phyloP scores from a whole-genome alignment of 345 rosid genomes.

The Ricinus communis region DNA sequence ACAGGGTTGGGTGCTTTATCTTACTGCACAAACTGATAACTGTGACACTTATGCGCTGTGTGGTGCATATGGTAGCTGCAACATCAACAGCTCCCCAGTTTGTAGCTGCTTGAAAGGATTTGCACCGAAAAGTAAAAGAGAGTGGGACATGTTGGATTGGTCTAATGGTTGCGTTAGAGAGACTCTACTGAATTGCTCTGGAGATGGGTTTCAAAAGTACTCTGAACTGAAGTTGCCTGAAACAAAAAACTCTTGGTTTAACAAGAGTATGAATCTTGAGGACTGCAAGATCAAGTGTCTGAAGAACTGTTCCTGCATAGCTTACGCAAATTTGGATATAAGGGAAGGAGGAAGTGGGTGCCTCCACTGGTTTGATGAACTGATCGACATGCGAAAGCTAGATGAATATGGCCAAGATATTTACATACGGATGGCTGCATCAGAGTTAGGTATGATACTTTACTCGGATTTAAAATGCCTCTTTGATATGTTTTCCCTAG shows the following conservation, averaged over 20 bases:
- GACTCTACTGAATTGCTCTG: neutral
- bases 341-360: slow-evolving; percentile 1
- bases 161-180: neutral
- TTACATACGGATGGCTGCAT: neutral
- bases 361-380: neutral
- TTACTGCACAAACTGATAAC: neutral
- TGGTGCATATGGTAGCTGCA: slow-evolving; percentile 1
- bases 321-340: neutral
- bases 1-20: neutral
- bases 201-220: neutral
- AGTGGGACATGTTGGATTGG: neutral
- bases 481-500: too few relatives aligned
- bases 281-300: neutral
- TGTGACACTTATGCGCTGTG: neutral
- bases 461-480: too few relatives aligned
- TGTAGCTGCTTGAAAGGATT: slow-evolving; percentile 4
- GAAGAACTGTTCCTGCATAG: slow-evolving; percentile 7
- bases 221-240: neutral
- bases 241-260: neutral
- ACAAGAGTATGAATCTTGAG: neutral
- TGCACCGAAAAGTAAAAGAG: neutral
- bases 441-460: too few relatives aligned
- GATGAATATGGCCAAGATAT: slow-evolving; percentile 2
- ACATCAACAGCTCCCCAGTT: neutral
- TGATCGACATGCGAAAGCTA: neutral